Conservation (phyloP, 2,329 filamentous ascomycete genomes). For the Xylaria sp. region DNA sequence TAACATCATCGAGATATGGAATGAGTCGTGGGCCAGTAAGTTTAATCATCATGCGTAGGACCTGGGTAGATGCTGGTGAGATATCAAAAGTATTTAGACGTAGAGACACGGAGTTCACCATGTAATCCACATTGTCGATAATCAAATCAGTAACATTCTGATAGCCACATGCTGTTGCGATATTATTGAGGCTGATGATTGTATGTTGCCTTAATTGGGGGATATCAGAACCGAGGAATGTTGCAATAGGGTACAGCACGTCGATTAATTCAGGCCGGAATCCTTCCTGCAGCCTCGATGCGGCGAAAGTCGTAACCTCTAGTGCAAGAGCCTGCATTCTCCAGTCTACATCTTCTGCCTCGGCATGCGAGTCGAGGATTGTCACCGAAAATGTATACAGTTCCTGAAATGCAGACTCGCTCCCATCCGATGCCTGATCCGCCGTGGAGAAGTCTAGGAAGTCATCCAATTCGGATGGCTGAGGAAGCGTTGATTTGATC, state of each 20-base stretch:
- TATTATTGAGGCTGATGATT: conserved; percentile 81
- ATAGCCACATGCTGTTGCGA: conserved; percentile 83
- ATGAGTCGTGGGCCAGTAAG: conserved; percentile 84
- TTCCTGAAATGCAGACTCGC: conserved; percentile 67
- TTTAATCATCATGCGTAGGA: conserved; percentile 92
- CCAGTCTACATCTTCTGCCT: conserved; percentile 70
- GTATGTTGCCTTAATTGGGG: conserved; percentile 80
- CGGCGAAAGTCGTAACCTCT: conserved; percentile 82
- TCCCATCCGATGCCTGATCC: conserved; percentile 53
- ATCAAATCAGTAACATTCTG: conserved; percentile 77
- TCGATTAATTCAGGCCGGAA: conserved; percentile 92
- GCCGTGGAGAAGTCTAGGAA: conserved; percentile 70
- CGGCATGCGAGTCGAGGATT: conserved; percentile 66
- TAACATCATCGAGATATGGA: conserved; percentile 90
- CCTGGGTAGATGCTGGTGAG: conserved; percentile 88
- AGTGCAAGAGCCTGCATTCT: conserved; percentile 81
- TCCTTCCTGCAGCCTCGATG: conserved; percentile 70
- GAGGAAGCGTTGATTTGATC: conserved; percentile 66
- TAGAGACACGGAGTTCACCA: conserved; percentile 90
- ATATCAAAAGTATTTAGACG: conserved; percentile 93
- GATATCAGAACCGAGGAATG: conserved; percentile 81
- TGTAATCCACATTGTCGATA: conserved; percentile 92
- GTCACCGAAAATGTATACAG: conserved; percentile 76
- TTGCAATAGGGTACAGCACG: conserved; percentile 88
- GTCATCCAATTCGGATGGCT: conserved; percentile 69